phyloP scores from a whole-genome alignment of 2,329 filamentous ascomycete genomes.

The Scedosporium apiospermum region DNA sequence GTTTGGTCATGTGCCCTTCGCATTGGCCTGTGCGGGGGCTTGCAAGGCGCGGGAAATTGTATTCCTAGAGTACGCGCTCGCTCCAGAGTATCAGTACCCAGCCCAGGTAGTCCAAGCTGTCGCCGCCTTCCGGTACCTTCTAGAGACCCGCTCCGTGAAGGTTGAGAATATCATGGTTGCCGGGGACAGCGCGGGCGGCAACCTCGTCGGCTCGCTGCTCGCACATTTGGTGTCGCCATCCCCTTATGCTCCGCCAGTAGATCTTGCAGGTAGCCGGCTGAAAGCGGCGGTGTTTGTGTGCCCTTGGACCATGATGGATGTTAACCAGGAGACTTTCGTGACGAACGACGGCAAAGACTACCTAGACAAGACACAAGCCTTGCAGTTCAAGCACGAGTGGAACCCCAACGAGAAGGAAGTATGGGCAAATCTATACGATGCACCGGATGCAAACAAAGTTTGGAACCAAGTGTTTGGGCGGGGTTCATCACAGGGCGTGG shows the following conservation, averaged over 20 bases:
- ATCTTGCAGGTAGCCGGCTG: slow-evolving; percentile 6
- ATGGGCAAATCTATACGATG: slow-evolving; percentile 6
- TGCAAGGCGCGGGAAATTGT: slow-evolving; percentile 10
- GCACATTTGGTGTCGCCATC: slow-evolving; percentile 12
- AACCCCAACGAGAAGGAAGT: slow-evolving; percentile 4
- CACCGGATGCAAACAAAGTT: slow-evolving; percentile 1
- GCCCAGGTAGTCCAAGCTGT: slow-evolving; percentile 14
- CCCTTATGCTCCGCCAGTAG: slow-evolving; percentile 10
- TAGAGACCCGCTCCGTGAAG: slow-evolving; percentile 5
- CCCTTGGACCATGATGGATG: slow-evolving; percentile 13
- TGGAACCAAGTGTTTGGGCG: slow-evolving; percentile 6
- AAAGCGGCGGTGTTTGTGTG: slow-evolving; percentile 12
- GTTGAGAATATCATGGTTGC: slow-evolving; percentile 12
- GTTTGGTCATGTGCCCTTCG: slow-evolving; percentile 12
- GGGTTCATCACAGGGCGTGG: background rate
- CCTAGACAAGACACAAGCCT: slow-evolving; percentile 4
- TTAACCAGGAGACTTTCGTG: slow-evolving; percentile 10
- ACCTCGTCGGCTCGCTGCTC: slow-evolving; percentile 13
- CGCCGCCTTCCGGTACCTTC: slow-evolving; percentile 12
- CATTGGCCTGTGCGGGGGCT: slow-evolving; percentile 8
- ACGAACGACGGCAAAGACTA: slow-evolving; percentile 13
- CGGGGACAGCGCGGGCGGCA: slow-evolving; percentile 15
- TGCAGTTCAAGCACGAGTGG: background rate
- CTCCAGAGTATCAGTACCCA: slow-evolving; percentile 14
- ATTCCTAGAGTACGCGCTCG: slow-evolving; percentile 15